Conservation (phyloP, 768 basidiomycete genomes). For the Suillus occidentalis region DNA sequence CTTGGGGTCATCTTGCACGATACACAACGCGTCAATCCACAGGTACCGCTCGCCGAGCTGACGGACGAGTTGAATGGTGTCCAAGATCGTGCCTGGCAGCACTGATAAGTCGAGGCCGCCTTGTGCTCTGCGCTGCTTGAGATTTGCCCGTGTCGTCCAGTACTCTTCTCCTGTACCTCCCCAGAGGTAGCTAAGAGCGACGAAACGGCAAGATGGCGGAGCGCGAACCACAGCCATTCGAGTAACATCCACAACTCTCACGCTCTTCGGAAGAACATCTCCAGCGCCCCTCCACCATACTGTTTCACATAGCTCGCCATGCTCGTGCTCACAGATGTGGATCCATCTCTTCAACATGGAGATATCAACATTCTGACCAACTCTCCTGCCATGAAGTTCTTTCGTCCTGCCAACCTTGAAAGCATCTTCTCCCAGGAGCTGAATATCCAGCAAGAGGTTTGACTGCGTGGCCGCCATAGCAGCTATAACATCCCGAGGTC, state of each 20-base stretch:
- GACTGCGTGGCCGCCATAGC: background rate
- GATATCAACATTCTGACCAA: slow-evolving; percentile 8
- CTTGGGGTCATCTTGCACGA: slow-evolving; percentile 8
- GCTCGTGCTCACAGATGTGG: slow-evolving; percentile 1
- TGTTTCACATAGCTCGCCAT: slow-evolving; percentile 3
- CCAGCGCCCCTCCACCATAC: slow-evolving; percentile 7
- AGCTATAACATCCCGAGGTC: background rate
- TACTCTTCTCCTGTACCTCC: slow-evolving; percentile 8
- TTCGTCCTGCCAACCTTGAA: slow-evolving; percentile 2
- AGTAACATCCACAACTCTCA: slow-evolving; percentile 6
- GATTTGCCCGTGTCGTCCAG: slow-evolving; percentile 12
- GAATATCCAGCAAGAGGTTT: slow-evolving; percentile 3
- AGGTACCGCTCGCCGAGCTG: slow-evolving; percentile 10
- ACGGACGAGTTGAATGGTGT: slow-evolving; percentile 9
- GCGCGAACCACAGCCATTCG: slow-evolving; percentile 9
- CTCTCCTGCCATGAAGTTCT: slow-evolving; percentile 12
- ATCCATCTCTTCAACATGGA: slow-evolving; percentile 11
- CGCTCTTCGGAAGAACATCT: slow-evolving; percentile 6
- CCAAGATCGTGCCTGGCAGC: slow-evolving; percentile 8
- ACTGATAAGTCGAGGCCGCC: slow-evolving; percentile 4
- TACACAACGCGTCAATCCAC: slow-evolving; percentile 14
- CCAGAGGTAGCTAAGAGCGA: slow-evolving; percentile 14
- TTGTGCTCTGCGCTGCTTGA: background rate
- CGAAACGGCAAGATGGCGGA: slow-evolving; percentile 7
- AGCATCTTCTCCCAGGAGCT: slow-evolving; percentile 11